A percentile compares a stretch with the other conserved stretches of the same genome.
Evolutionary conservation across 176 grass and related monocot genomes (phyloP).

Genomic region (Carex parvula): DNA sequence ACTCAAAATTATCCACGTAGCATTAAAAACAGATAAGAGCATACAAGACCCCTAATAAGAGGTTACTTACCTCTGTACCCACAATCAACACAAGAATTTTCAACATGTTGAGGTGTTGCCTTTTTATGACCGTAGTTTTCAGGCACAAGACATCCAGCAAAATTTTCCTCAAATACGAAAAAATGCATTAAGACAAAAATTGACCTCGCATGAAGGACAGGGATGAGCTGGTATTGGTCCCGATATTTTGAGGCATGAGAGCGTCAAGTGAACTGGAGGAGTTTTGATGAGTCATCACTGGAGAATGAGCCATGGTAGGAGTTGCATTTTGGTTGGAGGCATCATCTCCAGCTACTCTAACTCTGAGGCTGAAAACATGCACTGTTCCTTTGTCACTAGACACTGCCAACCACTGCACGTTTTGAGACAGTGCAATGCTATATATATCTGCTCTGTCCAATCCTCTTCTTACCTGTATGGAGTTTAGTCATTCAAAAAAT

Average conservation of each 20-base stretch:
- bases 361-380: constrained; percentile 63
- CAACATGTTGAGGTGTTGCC: neutral
- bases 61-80: neutral
- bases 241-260: constrained; percentile 22
- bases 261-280: constrained; percentile 38
- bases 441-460: constrained; percentile 63
- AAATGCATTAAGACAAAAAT: neutral
- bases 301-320: neutral
- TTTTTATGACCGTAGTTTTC: neutral
- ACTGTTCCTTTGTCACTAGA: constrained; percentile 77
- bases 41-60: neutral
- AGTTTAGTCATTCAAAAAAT: constrained; percentile 15
- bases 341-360: constrained; percentile 28
- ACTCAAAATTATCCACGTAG: neutral
- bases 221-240: constrained; percentile 52
- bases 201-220: constrained; percentile 70
- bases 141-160: neutral
- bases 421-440: constrained; percentile 58
- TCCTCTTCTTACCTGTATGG: constrained; percentile 70
- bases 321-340: constrained; percentile 27
- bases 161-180: constrained; percentile 18
- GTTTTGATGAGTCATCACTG: constrained; percentile 22
- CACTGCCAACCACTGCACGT: constrained; percentile 63
- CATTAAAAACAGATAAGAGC: neutral
- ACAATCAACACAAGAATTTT: neutral